phyloP scores from a whole-genome alignment of 441 rosid genomes.

The Populus hybrid region DNA sequence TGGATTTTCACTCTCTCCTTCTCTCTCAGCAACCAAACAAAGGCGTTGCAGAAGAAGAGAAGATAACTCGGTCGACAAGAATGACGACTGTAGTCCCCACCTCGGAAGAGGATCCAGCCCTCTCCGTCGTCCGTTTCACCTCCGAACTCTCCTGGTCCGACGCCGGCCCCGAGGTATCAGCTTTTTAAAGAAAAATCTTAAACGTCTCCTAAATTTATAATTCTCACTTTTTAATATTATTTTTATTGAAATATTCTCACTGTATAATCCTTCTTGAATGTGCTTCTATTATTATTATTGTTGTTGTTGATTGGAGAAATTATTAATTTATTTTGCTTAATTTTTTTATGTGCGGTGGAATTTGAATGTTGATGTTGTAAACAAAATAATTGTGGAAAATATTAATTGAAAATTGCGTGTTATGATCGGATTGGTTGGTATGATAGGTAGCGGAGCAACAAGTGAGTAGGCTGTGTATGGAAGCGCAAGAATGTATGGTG shows the following conservation, averaged over 20 bases:
- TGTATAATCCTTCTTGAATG: neutral
- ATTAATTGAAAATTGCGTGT: neutral
- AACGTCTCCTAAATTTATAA: neutral
- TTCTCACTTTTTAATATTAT: neutral
- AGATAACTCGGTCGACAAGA: neutral
- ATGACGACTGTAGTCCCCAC: constrained; percentile 92
- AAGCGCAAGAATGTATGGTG: constrained; percentile 74
- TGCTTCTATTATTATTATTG: neutral
- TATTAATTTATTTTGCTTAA: neutral
- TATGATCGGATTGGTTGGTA: neutral
- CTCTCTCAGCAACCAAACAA: neutral
- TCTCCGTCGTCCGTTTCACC: constrained; percentile 87
- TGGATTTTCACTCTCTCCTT: neutral
- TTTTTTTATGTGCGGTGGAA: neutral
- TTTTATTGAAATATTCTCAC: neutral
- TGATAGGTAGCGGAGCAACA: constrained; percentile 76
- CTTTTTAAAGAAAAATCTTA: neutral
- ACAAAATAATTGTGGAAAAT: neutral
- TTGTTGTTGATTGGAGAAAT: neutral
- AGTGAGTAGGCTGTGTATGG: constrained; percentile 69
- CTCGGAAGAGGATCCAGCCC: constrained; percentile 91
- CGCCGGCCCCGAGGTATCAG: constrained; percentile 88
- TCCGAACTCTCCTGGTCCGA: constrained; percentile 97
- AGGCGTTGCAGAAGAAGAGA: neutral
- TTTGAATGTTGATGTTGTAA: neutral